Evolutionary conservation across 306 rosid species (phyloP), one percentile per base, ranked within the genome.

Genomic region (Quercus gilva): DNA sequence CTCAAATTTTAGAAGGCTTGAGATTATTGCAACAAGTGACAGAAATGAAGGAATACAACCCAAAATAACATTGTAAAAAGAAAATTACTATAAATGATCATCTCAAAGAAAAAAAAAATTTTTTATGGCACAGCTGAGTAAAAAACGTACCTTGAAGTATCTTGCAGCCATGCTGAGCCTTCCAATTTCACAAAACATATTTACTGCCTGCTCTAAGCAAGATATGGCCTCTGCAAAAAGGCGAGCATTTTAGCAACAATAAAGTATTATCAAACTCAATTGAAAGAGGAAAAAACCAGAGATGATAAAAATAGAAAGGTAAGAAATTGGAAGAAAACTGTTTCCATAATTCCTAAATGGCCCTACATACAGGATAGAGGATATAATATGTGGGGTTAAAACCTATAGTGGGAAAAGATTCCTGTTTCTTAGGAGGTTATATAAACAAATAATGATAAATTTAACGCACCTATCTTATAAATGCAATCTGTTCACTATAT

Each of bases 91-190:
- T 78, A 69, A 73, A 75, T 26, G 45, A 58, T 69, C 45, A 26
- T 31, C 20, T 71, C 21, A 45, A 71, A 76, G 73, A 14, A 60
- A 55, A 76, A 41, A n/a, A 29, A 74, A 75, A 76, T 79, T 51
- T 14, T 79, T 51, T 14, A 69, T 33, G 25, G 55, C 58, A 8
- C 69, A 31, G 26, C 69, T 77, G 76, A 6, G 23, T 6, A 77
- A 75, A 21, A 58, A 60, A 29, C 55, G 60, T 86, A 90, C 99
- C 98, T 95, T 95, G 65, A 84, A 89, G 81, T 88, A 91, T 81
- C 98, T 93, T 55, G 98, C 99, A 80, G 99, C 98, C 99, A 95
- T 91, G 73, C 86, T 91, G 77, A 95, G 96, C 88, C 98, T 88
- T 83, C 99, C 99, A 93, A 93, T 95, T 53, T 95, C 98, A 90